These are phyloP conservation scores for Novymonas esmeraldas DNA, from an alignment of 208 protist genomes.

Conservation along the genomic window DNA sequence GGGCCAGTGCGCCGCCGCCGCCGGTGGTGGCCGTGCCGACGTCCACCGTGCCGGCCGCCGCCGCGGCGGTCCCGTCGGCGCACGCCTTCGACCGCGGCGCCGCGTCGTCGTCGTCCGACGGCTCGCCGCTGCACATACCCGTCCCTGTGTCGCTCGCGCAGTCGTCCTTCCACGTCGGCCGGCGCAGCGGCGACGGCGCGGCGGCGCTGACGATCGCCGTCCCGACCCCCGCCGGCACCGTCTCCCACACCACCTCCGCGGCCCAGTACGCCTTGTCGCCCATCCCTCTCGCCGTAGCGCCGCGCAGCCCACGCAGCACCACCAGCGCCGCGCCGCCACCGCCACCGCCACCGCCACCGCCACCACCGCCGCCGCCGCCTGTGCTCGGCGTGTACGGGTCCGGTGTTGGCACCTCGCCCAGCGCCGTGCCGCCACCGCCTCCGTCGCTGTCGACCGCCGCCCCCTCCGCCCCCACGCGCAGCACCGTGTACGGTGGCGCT, in stretches of 20 bases:
- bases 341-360: conserved; percentile 9
- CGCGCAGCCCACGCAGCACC: conserved; percentile 1
- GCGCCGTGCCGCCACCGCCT: neutral
- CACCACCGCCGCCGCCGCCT: neutral
- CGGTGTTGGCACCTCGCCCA: neutral
- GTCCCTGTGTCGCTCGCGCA: conserved; percentile 28
- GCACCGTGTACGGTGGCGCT: neutral
- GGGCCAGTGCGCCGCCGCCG: no score
- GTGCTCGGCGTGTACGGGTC: neutral
- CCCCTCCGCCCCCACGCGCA: neutral
- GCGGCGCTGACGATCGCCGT: conserved; percentile 29
- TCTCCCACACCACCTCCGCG: conserved; percentile 20
- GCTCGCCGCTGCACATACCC: conserved; percentile 44
- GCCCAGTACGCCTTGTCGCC: conserved; percentile 12
- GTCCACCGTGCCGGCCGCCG: neutral
- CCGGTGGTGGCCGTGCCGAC: conserved; percentile 1
- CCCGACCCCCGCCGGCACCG: conserved; percentile 31
- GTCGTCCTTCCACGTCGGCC: conserved; percentile 27
- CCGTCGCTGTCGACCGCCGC: neutral
- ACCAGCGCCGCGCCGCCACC: neutral
- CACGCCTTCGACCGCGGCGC: conserved; percentile 19
- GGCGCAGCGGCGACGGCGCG: conserved; percentile 5
- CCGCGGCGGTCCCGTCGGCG: conserved; percentile 9
- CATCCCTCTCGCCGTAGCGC: neutral
- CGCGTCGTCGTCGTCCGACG: conserved; percentile 9